Base-by-base conservation (phyloP, 2,329 filamentous ascomycete genomes). In the Pestalotiopsis sp. region DNA sequence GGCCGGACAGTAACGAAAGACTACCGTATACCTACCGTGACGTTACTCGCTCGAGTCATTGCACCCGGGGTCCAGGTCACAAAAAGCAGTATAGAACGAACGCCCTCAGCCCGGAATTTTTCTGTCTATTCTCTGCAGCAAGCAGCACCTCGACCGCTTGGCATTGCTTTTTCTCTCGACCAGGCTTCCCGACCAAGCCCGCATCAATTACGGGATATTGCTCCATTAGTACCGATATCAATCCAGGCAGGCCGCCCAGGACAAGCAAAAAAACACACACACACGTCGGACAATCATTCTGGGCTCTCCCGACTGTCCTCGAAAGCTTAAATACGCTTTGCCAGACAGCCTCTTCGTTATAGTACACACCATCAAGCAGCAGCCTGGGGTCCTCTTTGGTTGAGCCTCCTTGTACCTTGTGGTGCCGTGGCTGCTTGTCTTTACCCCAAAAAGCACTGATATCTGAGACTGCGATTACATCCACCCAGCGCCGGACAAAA, bases 131-230 rank as follows among this genome's bases (percentile, higher is more conserved):
- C 59, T 62, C 59, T 62, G 59, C 59, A 62, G 31, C 59, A 62
- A 14, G 59, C 59, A 62, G 31, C 59, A 62, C 31, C 59, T 62
- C 57, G 27, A 62, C 59, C 59, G 59, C 59, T 62, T 62, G 59
- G 59, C 59, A 13, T 62, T 62, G 31, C 59, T 62, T 62, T 41
- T 59, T 52, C 45, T 27, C 36, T 62, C 59, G 59, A 62, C 59
- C 59, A 62, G 59, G 59, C 59, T 62, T 62, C 59, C 59, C 59
- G 59, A 62, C 59, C 59, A 36, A 62, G 59, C 59, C 59, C 59
- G 59, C 59, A 62, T 62, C 59, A 62, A 62, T 62, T 62, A 62
- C 59, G 59, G 59, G 59, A 62, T 62, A 59, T 36, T 59, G 57
- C 57, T 36, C 57, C 57, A 59, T 20, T 27, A 62, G 59, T 62